Evolutionary conservation across 2,329 filamentous ascomycete genomes (phyloP).

Genomic region (Ceratocystis diversiconidia): DNA sequence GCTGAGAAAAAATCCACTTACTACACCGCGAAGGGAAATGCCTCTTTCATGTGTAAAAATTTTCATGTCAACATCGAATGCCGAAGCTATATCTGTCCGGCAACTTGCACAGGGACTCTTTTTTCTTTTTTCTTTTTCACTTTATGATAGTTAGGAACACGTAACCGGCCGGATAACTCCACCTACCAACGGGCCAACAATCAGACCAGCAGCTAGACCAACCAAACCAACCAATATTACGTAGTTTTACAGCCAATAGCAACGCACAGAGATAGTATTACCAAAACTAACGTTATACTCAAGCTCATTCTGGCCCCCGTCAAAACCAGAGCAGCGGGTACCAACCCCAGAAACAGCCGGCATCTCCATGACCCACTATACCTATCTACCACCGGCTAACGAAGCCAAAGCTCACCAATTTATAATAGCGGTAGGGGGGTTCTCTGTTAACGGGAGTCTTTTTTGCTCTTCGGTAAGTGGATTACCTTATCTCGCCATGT

Average conservation of each 20-base stretch:
- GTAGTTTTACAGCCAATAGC: background rate
- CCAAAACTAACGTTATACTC: background rate
- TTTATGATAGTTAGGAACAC: too few species aligned
- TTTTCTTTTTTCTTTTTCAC: too few species aligned
- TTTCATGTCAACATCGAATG: too few species aligned
- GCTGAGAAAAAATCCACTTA: too few species aligned
- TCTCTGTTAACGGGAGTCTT: too few species aligned
- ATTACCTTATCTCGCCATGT: background rate
- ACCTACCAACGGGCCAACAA: background rate
- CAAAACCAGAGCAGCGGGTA: background rate
- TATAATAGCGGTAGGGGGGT: background rate
- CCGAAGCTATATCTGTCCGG: too few species aligned
- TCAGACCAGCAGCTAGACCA: background rate
- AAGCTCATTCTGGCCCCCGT: background rate
- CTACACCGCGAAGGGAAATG: too few species aligned
- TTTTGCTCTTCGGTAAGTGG: too few species aligned
- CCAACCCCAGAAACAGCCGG: background rate
- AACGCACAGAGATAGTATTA: background rate
- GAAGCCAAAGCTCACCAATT: background rate
- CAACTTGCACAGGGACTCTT: too few species aligned
- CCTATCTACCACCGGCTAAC: background rate
- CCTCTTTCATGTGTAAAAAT: too few species aligned
- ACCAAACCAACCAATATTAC: background rate
- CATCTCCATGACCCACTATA: background rate
- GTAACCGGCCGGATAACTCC: too few species aligned